Evolutionary conservation across 75 land plant genomes (phyloP).

Genomic region (Adiantum capillusveneris): DNA sequence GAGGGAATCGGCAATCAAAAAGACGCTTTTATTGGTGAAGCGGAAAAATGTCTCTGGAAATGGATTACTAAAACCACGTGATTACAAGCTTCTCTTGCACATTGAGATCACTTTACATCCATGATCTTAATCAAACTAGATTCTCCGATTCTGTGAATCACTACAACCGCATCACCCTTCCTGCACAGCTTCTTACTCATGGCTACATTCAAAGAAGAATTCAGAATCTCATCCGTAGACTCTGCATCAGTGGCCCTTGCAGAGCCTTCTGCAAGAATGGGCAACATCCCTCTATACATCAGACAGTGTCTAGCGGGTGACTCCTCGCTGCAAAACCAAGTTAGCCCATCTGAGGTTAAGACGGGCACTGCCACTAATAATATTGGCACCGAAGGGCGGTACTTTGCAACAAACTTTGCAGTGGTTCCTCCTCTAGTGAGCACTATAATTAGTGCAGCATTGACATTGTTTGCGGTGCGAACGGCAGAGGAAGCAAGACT

Average conservation of each 20-base stretch:
- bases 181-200: constrained; percentile 15
- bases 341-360: constrained; percentile 22
- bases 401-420: constrained; percentile 31
- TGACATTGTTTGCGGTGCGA: constrained; percentile 26
- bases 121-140: constrained; percentile 28
- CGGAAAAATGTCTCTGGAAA: no score
- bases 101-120: constrained; percentile 20
- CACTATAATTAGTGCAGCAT: constrained; percentile 23
- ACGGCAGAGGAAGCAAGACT: constrained; percentile 33
- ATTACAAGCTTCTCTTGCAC: no score
- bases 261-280: constrained; percentile 27
- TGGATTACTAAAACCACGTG: no score
- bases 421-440: constrained; percentile 33
- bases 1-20: no score
- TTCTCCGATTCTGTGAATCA: constrained; percentile 23
- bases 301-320: constrained; percentile 28
- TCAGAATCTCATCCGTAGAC: constrained; percentile 27
- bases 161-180: constrained; percentile 24
- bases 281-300: constrained; percentile 26
- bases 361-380: constrained; percentile 30
- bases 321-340: constrained; percentile 34
- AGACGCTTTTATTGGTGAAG: no score
- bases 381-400: constrained; percentile 25
- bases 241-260: constrained; percentile 35
- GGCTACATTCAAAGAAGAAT: constrained; percentile 14